These are phyloP conservation scores for Penicillium flavigenum DNA, from an alignment of 495 filamentous ascomycete genomes.

Conservation along the genomic window DNA sequence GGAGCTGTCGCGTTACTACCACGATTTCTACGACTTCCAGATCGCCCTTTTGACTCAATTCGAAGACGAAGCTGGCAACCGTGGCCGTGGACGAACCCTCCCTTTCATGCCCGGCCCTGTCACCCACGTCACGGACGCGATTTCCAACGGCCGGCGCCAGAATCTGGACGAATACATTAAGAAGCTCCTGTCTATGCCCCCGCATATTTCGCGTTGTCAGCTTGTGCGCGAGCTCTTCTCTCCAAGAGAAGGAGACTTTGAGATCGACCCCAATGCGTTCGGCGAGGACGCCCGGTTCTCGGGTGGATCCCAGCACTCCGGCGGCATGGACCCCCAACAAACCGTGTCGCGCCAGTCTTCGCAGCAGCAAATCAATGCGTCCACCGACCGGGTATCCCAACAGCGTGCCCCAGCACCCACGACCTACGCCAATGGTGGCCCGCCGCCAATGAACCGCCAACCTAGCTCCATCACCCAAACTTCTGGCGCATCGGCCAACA, in stretches of 20 bases:
- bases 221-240: conserved; percentile 88
- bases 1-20: conserved; percentile 91
- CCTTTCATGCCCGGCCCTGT: conserved; percentile 99
- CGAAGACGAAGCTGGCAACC: conserved; percentile 85
- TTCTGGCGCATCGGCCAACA: conserved; percentile 51
- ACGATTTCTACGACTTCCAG: conserved; percentile 99
- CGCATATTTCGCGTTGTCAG: conserved; percentile 77
- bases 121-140: conserved; percentile 95
- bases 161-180: conserved; percentile 95
- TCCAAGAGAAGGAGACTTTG: conserved; percentile 86
- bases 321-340: conserved; percentile 48
- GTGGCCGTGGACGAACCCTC: conserved; percentile 70
- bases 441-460: conserved; percentile 66
- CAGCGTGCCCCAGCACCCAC: conserved; percentile 54
- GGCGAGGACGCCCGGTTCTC: conserved; percentile 71
- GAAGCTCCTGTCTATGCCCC: conserved; percentile 77
- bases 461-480: conserved; percentile 71
- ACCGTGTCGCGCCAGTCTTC: conserved; percentile 75
- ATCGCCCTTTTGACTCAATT: conserved; percentile 93
- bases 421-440: conserved; percentile 41
- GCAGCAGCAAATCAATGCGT: conserved; percentile 64
- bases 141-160: conserved; percentile 86
- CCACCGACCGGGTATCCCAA: conserved; percentile 58
- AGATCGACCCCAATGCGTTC: conserved; percentile 70
- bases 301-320: conserved; percentile 69